Conservation (phyloP, 208 protist species). For the Trypanosomatidae sp. region DNA sequence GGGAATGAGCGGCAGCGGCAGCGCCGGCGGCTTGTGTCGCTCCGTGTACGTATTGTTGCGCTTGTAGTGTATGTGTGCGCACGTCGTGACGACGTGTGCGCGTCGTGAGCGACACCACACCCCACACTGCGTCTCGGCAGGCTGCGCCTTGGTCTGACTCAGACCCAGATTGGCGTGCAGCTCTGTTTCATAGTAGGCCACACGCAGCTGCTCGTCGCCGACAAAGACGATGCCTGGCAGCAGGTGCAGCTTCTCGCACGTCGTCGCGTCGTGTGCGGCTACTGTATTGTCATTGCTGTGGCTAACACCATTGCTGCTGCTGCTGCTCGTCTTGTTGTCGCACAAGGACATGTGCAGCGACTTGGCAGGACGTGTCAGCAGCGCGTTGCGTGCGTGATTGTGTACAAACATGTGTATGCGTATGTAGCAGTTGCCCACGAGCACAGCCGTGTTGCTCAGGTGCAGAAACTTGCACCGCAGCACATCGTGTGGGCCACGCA, state of each 20-base stretch:
- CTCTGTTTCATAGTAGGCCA: conserved; percentile 64
- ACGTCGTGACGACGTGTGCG: conserved; percentile 62
- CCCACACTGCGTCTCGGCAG: conserved; percentile 34
- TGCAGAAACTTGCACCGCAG: conserved; percentile 44
- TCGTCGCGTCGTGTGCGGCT: conserved; percentile 10
- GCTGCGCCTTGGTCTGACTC: conserved; percentile 17
- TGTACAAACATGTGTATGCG: conserved; percentile 64
- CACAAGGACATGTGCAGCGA: conserved; percentile 32
- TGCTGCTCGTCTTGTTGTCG: conserved; percentile 3
- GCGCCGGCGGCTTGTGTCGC: conserved; percentile 21
- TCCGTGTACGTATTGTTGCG: conserved; percentile 36
- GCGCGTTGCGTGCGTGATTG: conserved; percentile 20
- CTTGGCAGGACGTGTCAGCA: conserved; percentile 26
- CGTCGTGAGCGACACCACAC: conserved; percentile 38
- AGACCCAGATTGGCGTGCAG: conserved; percentile 51
- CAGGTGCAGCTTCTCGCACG: conserved; percentile 47
- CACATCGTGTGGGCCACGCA: conserved; percentile 29
- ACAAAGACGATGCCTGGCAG: conserved; percentile 52
- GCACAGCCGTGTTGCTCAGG: conserved; percentile 40
- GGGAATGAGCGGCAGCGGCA: conserved; percentile 34
- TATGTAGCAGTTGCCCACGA: conserved; percentile 51
- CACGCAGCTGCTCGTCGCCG: conserved; percentile 25
- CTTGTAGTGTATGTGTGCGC: conserved; percentile 58
- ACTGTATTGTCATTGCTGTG: no score
- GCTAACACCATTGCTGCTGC: no score